Evolutionary conservation across 2,329 filamentous ascomycete species (phyloP).

Genomic region (Colletotrichum tropicale): DNA sequence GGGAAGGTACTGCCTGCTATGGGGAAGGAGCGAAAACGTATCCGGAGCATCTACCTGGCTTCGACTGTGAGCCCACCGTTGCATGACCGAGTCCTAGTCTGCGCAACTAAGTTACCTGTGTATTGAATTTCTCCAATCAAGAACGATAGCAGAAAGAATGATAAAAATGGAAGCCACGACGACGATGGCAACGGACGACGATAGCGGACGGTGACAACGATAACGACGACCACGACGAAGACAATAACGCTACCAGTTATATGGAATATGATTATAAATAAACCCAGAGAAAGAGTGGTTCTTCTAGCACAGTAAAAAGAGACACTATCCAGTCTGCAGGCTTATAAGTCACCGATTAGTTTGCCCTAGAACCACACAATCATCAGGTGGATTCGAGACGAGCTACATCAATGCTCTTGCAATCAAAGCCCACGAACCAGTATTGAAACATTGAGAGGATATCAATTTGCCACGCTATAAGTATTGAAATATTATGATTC

Average conservation of each 20-base stretch:
- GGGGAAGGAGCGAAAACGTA: not conserved
- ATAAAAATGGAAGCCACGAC: not conserved
- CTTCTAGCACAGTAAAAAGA: not conserved
- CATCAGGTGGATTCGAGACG: not conserved
- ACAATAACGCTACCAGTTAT: rapidly evolving
- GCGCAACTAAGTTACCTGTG: not conserved
- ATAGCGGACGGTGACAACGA: not conserved
- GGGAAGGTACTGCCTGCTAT: not conserved
- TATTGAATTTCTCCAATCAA: not conserved
- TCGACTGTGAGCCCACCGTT: not conserved
- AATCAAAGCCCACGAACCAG: not conserved
- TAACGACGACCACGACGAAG: not conserved
- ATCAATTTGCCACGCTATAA: not conserved
- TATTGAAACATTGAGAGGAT: not conserved
- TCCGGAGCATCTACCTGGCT: not conserved
- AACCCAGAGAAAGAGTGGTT: not conserved
- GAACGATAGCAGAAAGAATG: not conserved
- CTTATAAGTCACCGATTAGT: not conserved
- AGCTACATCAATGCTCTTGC: rapidly evolving
- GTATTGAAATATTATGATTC: not conserved
- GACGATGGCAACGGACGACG: not conserved
- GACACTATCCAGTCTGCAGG: not conserved
- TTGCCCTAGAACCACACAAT: too few relatives aligned
- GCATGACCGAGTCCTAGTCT: not conserved
- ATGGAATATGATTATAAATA: not conserved